phyloP scores from a whole-genome alignment of 2,329 filamentous ascomycete species.

The Alternaria angustiovoidea region DNA sequence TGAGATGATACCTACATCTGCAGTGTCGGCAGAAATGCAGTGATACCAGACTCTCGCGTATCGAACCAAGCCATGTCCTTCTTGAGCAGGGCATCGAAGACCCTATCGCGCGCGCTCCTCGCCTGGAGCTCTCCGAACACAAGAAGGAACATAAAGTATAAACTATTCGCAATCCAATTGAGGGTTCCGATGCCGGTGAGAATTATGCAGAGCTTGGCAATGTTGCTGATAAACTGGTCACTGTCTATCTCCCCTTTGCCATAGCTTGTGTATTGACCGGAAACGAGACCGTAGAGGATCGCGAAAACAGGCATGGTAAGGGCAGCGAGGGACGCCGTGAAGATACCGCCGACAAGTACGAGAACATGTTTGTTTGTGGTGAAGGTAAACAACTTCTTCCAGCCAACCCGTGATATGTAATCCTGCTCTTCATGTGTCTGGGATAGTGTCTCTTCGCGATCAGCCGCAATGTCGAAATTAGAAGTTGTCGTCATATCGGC shows the following conservation, averaged over 20 bases:
- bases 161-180: constrained; percentile 72
- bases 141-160: constrained; percentile 76
- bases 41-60: constrained; percentile 72
- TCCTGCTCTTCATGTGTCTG: constrained; percentile 31
- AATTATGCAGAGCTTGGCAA: constrained; percentile 68
- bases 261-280: constrained; percentile 73
- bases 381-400: constrained; percentile 74
- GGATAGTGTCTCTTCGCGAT: constrained; percentile 21
- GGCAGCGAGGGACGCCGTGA: constrained; percentile 67
- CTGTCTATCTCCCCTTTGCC: constrained; percentile 63
- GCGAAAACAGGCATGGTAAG: constrained; percentile 71
- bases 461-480: constrained; percentile 17
- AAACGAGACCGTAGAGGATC: constrained; percentile 76
- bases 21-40: constrained; percentile 73
- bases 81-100: constrained; percentile 74
- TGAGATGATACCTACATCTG: constrained; percentile 69
- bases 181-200: constrained; percentile 69
- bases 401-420: constrained; percentile 44
- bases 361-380: constrained; percentile 68
- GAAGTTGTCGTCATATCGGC: constrained; percentile 25
- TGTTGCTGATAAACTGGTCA: constrained; percentile 61
- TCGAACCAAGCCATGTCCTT: constrained; percentile 88
- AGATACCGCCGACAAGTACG: constrained; percentile 63
- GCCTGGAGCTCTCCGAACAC: constrained; percentile 84
- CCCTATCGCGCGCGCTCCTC: constrained; percentile 65